Base-by-base conservation (phyloP, 2,329 filamentous ascomycete genomes). In the Sporothrix pseudoabietina region DNA sequence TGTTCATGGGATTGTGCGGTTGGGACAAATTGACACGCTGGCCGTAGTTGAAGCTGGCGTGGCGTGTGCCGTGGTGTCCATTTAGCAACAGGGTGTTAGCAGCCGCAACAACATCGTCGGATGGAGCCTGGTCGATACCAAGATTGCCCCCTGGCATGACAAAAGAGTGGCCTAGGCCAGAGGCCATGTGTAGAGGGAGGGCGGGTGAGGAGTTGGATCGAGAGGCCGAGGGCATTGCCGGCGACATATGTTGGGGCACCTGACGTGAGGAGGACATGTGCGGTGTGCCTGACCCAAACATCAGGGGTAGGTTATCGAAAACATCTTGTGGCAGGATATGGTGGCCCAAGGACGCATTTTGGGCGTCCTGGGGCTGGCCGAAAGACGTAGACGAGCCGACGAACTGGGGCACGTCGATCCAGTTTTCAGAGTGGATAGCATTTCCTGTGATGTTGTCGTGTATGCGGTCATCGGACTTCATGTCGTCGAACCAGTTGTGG, bases 321-420 rank as follows among this genome's bases (percentile, higher is more conserved):
- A 77, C 71, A 6, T 75, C 66, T 52, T 78, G 74, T 16, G 78
- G 72, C 41, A 82, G 74, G 19, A 77, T 77, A 16, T 79, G 76
- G 39, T 41, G 9, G 19, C 79, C 75, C 3, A 79, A 75, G 12
- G 79, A 76, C 22, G 75, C 72, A 19, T 80, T 77, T 7, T 79
- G 76, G 52, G 79, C 78, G 39, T 78, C 77, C 16, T 83, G 81
- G 49, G 87, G 86, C 69, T 88, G 85, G 22, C 89, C 89, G 75
- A 88, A 87, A 3, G 89, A 91, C 26, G 90, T 91, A 0, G 87
- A 84, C 14, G 90, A 88, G 69, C 90, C 90, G 82, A 92, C 87
- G 76, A 92, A 89, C 68, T 85, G 85, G 1, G 90, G 90, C 26
- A 91, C 82, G 74, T 89, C 87, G 65, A 84, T 80, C 87, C 87